These are phyloP conservation scores for Cladosporium halotolerans DNA, from an alignment of 2,329 filamentous ascomycete species.

Conservation along the genomic window DNA sequence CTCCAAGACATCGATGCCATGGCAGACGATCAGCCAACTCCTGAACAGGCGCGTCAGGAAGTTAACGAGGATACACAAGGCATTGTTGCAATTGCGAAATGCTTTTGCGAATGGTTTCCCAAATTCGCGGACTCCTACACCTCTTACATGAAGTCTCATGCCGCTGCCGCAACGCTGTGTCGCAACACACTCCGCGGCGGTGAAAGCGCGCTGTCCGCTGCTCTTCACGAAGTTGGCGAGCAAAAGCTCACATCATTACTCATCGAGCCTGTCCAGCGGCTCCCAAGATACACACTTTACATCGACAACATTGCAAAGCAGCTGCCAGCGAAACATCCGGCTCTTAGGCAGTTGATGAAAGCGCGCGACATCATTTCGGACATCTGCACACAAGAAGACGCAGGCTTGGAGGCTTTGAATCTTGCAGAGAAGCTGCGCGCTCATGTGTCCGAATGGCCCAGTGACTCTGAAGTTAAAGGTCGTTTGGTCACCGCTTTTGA, in stretches of 20 bases:
- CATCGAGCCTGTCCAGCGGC: slow-evolving; percentile 90
- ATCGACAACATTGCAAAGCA: slow-evolving; percentile 92
- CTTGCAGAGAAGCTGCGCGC: slow-evolving; percentile 59
- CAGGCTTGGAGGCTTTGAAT: slow-evolving; percentile 61
- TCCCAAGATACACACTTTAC: slow-evolving; percentile 90
- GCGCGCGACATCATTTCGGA: slow-evolving; percentile 91
- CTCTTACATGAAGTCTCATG: slow-evolving; percentile 86
- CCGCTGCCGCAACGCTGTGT: slow-evolving; percentile 75
- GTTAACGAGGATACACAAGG: slow-evolving; percentile 55
- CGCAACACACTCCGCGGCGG: slow-evolving; percentile 69
- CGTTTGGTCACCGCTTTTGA: slow-evolving; percentile 77
- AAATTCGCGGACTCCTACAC: slow-evolving; percentile 86
- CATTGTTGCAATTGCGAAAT: slow-evolving; percentile 67
- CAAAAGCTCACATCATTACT: slow-evolving; percentile 84
- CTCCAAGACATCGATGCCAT: slow-evolving; percentile 64
- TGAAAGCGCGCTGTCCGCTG: slow-evolving; percentile 73
- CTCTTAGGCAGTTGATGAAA: slow-evolving; percentile 74
- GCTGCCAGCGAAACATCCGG: slow-evolving; percentile 78
- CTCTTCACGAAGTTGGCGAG: slow-evolving; percentile 77
- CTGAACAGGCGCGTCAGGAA: slow-evolving; percentile 49
- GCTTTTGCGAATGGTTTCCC: slow-evolving; percentile 87
- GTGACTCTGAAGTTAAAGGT: slow-evolving; percentile 55
- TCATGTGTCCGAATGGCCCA: slow-evolving; percentile 25
- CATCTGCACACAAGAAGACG: slow-evolving; percentile 86
- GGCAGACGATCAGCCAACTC: slow-evolving; percentile 33